Percentiles rank a stretch among this genome's conserved stretches.
phyloP scores from a whole-genome alignment of 1,284 basidiomycete genomes.

The Cutaneotrichosporon spelunceum region DNA sequence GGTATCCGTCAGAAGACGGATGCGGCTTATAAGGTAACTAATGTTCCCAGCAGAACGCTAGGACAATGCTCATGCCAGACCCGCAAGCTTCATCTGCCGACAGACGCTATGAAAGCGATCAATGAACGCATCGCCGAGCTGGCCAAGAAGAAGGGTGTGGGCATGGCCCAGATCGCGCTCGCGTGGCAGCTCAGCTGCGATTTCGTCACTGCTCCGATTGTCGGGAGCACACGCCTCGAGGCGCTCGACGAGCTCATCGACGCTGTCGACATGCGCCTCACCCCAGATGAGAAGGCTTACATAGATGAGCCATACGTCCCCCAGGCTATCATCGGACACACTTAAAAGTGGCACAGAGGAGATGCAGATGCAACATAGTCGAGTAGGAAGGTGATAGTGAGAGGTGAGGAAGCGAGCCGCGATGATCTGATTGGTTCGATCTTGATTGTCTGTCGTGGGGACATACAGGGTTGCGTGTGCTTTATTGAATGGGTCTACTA shows the following conservation, averaged over 20 bases:
- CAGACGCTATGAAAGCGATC: slow-evolving; percentile 33
- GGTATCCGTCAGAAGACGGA: slow-evolving; percentile 31
- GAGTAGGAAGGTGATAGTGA: background rate
- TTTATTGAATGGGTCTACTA: no score
- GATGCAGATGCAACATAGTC: background rate
- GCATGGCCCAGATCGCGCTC: slow-evolving; percentile 60
- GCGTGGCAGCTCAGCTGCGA: slow-evolving; percentile 56
- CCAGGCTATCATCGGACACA: slow-evolving; percentile 16
- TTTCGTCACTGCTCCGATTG: slow-evolving; percentile 44
- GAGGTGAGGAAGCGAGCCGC: background rate
- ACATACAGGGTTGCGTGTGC: no score
- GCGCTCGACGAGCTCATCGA: slow-evolving; percentile 41
- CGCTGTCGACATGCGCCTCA: slow-evolving; percentile 44
- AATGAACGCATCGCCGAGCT: slow-evolving; percentile 56
- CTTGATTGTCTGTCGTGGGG: no score
- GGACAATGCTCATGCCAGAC: background rate
- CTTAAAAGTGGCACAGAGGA: background rate
- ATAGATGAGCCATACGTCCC: slow-evolving; percentile 55
- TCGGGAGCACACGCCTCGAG: slow-evolving; percentile 42
- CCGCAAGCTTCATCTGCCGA: slow-evolving; percentile 7
- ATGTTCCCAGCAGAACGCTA: slow-evolving; percentile 11
- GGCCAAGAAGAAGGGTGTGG: slow-evolving; percentile 56
- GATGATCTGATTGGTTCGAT: background rate
- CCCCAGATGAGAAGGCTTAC: slow-evolving; percentile 57
- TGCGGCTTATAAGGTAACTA: slow-evolving; percentile 17